Evolutionary conservation across 164 flowering plant genomes (phyloP).

Genomic region (Malania oleifera): DNA sequence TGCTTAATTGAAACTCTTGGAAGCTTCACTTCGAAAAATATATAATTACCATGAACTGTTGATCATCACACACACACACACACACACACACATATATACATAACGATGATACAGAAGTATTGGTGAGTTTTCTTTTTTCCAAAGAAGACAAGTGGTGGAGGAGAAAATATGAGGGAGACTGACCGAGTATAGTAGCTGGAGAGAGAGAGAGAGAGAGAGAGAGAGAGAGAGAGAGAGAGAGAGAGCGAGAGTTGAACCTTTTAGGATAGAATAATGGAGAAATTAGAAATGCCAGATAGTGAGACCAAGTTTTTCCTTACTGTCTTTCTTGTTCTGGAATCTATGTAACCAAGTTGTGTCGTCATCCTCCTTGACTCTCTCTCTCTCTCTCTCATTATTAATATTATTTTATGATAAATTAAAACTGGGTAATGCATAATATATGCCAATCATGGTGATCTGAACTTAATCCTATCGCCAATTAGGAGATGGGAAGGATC

Average conservation of each 20-base stretch:
- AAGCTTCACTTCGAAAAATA: no score
- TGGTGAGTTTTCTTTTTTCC: no score
- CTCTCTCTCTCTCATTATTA: conserved; percentile 8
- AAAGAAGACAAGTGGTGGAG: not conserved
- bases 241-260: conserved; percentile 19
- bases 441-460: no score
- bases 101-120: not conserved
- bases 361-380: conserved; percentile 11
- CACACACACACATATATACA: conserved; percentile 4
- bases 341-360: conserved; percentile 6
- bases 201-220: conserved; percentile 31
- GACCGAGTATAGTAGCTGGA: conserved; percentile 36
- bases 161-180: conserved; percentile 22
- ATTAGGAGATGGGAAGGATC: no score
- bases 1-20: not conserved
- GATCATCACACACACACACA: not conserved
- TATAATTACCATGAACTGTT: not conserved
- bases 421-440: no score
- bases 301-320: conserved; percentile 37
- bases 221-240: conserved; percentile 21
- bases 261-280: conserved; percentile 13
- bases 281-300: conserved; percentile 29
- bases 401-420: not conserved
- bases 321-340: conserved; percentile 48
- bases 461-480: no score